Evolutionary conservation across 2,329 filamentous ascomycete species (phyloP), one percentile per base, ranked within the genome.

Genomic region (Graphilbum fragrans): DNA sequence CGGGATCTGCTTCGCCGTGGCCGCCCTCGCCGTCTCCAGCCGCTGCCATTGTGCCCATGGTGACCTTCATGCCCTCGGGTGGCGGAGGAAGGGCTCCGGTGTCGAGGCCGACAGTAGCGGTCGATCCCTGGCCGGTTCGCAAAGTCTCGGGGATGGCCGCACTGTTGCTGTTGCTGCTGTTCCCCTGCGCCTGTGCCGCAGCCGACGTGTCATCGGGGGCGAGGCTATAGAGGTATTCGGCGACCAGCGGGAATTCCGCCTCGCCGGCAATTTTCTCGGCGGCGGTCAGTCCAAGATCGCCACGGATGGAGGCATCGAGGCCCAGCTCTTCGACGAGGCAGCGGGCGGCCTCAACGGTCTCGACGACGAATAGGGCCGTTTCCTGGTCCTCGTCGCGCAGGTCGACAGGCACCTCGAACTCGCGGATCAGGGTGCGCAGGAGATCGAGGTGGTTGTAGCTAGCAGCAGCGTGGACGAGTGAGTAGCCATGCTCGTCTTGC

Each of bases 401-500:
- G 57, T 95, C 81, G 37, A 87, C 74, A 45, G 88, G 68, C 20
- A 90, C 88, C 12, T 77, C 63, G 61, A 88, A 86, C 27, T 90
- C 84, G 37, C 68, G 68, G 22, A 94, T 69, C 6, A 98, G 72
- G 1, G 76, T 62, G 45, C 83, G 80, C 16, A 95, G 72, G 16
- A 98, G 77, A 42, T 83, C 75, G 29, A 86, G 64, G 57, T 96
- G 88, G 57, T 82, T 83, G 70, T 96, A 98, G 51, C 88, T 95
- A 17, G 86, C 81, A 16, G 90, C 86, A 40, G 92, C 92, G 61
- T 98, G 92, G 38, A 96, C 67, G 21, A 96, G 77, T 37, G 87
- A 94, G 66, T 98, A 98, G 53, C 92, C 92, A 55, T 95, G 83
- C 45, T 82, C 78, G 60, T 98, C 92, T 63, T 94, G 86, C 40